These are phyloP conservation scores for Boletus nobilissimus DNA, from an alignment of 1,284 basidiomycete species.

Conservation along the genomic window DNA sequence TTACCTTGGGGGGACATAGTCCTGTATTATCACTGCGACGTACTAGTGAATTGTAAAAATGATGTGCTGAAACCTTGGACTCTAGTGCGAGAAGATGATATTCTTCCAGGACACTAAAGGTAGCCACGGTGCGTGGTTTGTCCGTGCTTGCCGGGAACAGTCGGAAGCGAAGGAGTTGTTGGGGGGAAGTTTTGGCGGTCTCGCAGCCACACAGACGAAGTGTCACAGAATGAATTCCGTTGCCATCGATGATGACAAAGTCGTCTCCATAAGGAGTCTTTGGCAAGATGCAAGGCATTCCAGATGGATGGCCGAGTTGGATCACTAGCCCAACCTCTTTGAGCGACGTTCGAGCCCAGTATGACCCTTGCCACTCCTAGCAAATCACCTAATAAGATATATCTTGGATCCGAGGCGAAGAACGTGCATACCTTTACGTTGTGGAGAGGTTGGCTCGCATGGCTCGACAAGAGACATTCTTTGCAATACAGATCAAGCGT, in stretches of 20 bases:
- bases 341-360: too few relatives aligned
- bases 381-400: too few relatives aligned
- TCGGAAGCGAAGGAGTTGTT: neutral
- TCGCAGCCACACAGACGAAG: neutral
- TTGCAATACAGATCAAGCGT: too few relatives aligned
- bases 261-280: neutral
- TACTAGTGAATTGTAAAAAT: neutral
- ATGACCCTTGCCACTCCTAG: too few relatives aligned
- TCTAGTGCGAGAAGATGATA: neutral
- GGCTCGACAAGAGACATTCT: too few relatives aligned
- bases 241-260: neutral
- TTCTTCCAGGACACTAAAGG: neutral
- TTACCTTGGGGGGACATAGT: neutral
- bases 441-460: too few relatives aligned
- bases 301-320: too few relatives aligned
- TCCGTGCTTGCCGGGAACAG: neutral
- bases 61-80: neutral
- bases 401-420: too few relatives aligned
- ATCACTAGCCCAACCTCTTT: too few relatives aligned
- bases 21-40: neutral
- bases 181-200: neutral
- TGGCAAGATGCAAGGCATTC: neutral
- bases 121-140: neutral
- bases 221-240: neutral
- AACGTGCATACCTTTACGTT: too few relatives aligned